phyloP scores from a whole-genome alignment of 352 stramenopile species.

The Pythium monospermum region DNA sequence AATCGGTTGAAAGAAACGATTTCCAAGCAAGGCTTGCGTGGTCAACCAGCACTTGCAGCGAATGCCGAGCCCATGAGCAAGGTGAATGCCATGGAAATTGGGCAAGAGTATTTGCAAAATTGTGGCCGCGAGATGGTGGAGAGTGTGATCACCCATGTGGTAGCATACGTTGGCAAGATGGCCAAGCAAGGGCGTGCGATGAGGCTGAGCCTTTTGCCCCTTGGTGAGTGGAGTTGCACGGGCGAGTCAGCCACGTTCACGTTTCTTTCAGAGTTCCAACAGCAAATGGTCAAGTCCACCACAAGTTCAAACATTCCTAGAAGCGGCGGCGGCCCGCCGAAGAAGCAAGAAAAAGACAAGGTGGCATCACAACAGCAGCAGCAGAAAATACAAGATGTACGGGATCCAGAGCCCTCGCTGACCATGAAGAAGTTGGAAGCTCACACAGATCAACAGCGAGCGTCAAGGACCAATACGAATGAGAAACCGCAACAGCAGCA shows the following conservation, averaged over 20 bases:
- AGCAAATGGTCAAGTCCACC: conserved; percentile 17
- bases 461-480: not conserved
- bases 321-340: not conserved
- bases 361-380: not conserved
- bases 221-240: conserved; percentile 52
- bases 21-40: conserved; percentile 17
- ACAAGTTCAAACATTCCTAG: not conserved
- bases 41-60: conserved; percentile 21
- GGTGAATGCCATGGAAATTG: conserved; percentile 25
- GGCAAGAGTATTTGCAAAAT: conserved; percentile 30
- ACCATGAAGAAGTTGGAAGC: not conserved
- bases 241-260: conserved; percentile 28
- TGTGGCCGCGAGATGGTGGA: conserved; percentile 36
- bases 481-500: too few species aligned
- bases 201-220: conserved; percentile 32
- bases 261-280: conserved; percentile 35
- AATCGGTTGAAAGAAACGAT: conserved; percentile 34
- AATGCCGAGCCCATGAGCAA: conserved; percentile 17
- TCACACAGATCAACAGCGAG: not conserved
- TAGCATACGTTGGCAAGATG: conserved; percentile 34
- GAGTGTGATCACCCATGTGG: conserved; percentile 32
- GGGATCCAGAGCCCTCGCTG: not conserved
- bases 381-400: too few species aligned
- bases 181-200: conserved; percentile 37
- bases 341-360: not conserved